Percentiles rank a stretch among this genome's conserved stretches.
Conservation (phyloP, 192 early-diverging fungal genomes). For the Rhizophagus prolifer region DNA sequence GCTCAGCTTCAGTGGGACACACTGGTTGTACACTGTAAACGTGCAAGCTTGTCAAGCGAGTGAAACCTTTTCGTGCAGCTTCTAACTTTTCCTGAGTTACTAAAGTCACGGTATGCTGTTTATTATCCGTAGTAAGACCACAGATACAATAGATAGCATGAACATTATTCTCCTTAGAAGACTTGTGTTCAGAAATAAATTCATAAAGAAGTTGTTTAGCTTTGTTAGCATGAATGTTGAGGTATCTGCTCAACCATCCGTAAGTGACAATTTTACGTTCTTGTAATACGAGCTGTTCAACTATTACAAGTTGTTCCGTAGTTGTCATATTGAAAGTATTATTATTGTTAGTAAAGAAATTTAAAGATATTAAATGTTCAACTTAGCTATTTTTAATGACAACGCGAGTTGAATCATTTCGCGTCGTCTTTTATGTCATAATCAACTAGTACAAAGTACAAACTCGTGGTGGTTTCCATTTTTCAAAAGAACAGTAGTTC, state of each 20-base stretch:
- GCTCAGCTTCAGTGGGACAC: not conserved
- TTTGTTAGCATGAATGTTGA: not conserved
- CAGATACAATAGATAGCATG: not conserved
- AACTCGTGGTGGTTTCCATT: no score
- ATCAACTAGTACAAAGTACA: no score
- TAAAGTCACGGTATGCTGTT: not conserved
- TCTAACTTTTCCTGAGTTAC: not conserved
- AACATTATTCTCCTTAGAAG: not conserved
- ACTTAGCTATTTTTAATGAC: no score
- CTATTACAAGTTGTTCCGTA: not conserved
- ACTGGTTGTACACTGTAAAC: not conserved
- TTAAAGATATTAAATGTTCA: no score
- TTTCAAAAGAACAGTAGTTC: no score
- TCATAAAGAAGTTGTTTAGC: not conserved
- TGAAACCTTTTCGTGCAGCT: not conserved
- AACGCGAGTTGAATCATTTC: no score
- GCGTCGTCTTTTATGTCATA: no score
- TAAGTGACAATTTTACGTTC: not conserved
- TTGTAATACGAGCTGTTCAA: not conserved
- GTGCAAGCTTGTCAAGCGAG: not conserved
- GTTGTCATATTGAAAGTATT: not conserved
- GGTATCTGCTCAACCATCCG: not conserved
- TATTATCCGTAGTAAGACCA: not conserved
- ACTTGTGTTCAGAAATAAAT: not conserved
- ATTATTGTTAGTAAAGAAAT: no score